phyloP scores from a whole-genome alignment of 495 filamentous ascomycete species.

The Penicillium atrosanguineum region DNA sequence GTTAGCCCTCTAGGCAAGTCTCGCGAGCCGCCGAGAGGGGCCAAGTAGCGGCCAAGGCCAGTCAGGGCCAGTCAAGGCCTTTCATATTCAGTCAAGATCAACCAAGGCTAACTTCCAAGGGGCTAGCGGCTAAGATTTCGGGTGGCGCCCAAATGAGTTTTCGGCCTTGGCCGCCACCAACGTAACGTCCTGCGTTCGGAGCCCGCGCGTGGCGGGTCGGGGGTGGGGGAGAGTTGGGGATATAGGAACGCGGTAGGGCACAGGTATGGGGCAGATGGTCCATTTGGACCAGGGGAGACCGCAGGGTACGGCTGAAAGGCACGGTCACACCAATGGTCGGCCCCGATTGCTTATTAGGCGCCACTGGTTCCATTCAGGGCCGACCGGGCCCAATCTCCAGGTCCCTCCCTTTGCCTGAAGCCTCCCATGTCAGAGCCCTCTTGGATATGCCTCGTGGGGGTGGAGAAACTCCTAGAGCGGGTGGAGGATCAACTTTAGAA shows the following conservation, averaged over 20 bases:
- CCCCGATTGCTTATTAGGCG: slow-evolving; percentile 3
- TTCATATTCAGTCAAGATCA: background rate
- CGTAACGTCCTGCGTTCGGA: slow-evolving; percentile 2
- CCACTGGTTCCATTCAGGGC: slow-evolving; percentile 3
- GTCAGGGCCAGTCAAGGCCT: background rate
- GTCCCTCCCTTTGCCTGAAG: background rate
- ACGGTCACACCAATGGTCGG: background rate
- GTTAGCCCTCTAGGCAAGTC: slow-evolving; percentile 16
- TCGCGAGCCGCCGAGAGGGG: slow-evolving; percentile 12
- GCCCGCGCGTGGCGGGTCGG: slow-evolving; percentile 8
- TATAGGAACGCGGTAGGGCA: background rate
- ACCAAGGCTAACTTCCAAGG: background rate
- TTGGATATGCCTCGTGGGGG: slow-evolving; percentile 8
- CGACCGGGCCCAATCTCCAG: background rate
- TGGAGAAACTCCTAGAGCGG: slow-evolving; percentile 5
- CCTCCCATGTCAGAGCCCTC: slow-evolving; percentile 6
- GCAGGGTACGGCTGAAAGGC: no score
- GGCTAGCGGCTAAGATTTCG: background rate
- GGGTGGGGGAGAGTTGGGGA: background rate
- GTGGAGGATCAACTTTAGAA: slow-evolving; percentile 10
- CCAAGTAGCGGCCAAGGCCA: background rate
- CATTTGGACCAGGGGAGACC: no score
- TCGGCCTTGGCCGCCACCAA: slow-evolving; percentile 15
- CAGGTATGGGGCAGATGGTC: no score
- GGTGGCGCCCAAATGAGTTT: background rate